Evolutionary conservation across 1,284 basidiomycete genomes (phyloP).

Genomic region (Cryptococcus sp.): DNA sequence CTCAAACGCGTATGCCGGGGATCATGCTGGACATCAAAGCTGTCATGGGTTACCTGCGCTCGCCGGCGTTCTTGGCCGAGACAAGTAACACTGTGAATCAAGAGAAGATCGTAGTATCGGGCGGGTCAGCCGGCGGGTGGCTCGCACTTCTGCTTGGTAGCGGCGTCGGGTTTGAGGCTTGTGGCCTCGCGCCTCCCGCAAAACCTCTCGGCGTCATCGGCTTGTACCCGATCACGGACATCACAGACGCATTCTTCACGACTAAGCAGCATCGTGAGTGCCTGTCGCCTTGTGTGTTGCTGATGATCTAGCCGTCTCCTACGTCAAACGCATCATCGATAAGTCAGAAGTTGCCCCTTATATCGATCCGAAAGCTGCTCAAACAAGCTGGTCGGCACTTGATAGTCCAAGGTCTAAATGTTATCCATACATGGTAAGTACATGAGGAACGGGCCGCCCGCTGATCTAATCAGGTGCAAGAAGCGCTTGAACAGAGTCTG

Average conservation of each 20-base stretch:
- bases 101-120: constrained; percentile 14
- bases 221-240: constrained; percentile 17
- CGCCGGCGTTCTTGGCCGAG: constrained; percentile 1
- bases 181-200: constrained; percentile 5
- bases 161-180: constrained; percentile 15
- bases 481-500: constrained; percentile 2
- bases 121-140: constrained; percentile 18
- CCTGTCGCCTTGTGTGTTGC: not conserved
- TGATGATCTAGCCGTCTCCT: constrained; percentile 6
- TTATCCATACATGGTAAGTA: constrained; percentile 11
- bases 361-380: constrained; percentile 9
- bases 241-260: constrained; percentile 11
- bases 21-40: constrained; percentile 14
- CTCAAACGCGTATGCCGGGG: constrained; percentile 19
- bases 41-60: constrained; percentile 12
- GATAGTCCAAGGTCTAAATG: constrained; percentile 1
- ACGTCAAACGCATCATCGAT: constrained; percentile 1
- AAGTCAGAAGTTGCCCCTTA: constrained; percentile 1
- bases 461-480: not conserved
- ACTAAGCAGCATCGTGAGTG: constrained; percentile 17
- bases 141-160: constrained; percentile 12
- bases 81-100: constrained; percentile 10
- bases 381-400: not conserved
- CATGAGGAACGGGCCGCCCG: too few species aligned
- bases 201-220: constrained; percentile 5